phyloP scores from a whole-genome alignment of 176 grass and related monocot species.

The Eleusine coracana region DNA sequence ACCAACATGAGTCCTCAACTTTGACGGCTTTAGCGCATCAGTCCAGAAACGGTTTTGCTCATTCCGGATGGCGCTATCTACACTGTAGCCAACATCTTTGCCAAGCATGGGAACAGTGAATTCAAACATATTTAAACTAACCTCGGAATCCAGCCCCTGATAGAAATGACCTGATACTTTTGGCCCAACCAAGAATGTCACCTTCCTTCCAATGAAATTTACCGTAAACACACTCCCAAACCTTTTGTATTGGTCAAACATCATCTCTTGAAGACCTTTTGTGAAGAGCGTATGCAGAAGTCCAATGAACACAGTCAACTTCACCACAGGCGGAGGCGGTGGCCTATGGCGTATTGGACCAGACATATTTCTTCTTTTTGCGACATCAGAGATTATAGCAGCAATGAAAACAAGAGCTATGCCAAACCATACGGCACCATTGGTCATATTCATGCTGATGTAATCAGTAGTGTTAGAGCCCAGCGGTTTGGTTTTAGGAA shows the following conservation, averaged over 20 bases:
- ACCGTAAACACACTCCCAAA: conserved; percentile 53
- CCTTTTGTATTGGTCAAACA: conserved; percentile 34
- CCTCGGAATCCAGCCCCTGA: not conserved
- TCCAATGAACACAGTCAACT: conserved; percentile 1
- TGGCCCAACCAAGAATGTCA: conserved; percentile 48
- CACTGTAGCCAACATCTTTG: conserved; percentile 38
- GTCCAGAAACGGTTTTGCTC: conserved; percentile 50
- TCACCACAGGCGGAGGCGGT: conserved; percentile 37
- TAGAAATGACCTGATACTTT: conserved; percentile 44
- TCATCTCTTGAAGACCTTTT: conserved; percentile 27
- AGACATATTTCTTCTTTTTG: too few relatives aligned
- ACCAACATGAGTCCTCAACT: conserved; percentile 38
- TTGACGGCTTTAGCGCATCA: conserved; percentile 39
- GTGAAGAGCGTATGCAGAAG: conserved; percentile 24
- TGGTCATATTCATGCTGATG: too few relatives aligned
- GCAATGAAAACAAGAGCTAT: too few relatives aligned
- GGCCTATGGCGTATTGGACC: too few relatives aligned
- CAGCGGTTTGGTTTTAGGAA: too few relatives aligned
- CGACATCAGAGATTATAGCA: too few relatives aligned
- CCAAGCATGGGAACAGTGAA: conserved; percentile 36
- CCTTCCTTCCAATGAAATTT: conserved; percentile 13
- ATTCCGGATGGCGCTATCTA: conserved; percentile 21
- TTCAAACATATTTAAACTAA: not conserved
- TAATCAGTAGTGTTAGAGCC: too few relatives aligned
- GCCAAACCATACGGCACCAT: too few relatives aligned